Evolutionary conservation across 2,329 filamentous ascomycete species (phyloP), one percentile per base, ranked within the genome.

Genomic region (Penicillium sp.): DNA sequence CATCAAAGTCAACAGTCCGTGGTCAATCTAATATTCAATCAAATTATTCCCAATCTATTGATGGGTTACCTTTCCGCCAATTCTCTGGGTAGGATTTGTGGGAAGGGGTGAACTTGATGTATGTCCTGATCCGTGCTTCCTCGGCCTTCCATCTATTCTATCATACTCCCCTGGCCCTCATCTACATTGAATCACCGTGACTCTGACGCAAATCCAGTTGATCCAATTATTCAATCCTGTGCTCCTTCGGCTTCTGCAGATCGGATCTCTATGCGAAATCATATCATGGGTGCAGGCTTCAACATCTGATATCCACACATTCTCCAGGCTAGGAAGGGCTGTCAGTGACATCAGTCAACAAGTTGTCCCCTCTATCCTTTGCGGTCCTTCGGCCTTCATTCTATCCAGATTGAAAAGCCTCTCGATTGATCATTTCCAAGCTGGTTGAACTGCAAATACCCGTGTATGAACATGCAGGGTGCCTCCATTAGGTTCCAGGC

Each of bases 251-350:
- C 39, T 48, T 54, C 34, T 46, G 11, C 45, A 53, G 18, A 22
- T 50, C 55, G 44, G 50, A 27, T 57, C 52, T 49, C 55, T 29
- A 55, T 62, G 58, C 60, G 59, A 58, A 60, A 7, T 48, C 63
- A 60, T 62, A 63, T 60, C 53, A 64, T 67, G 66, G 55, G 58
- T 58, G 56, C 48, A 59, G 47, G 58, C 50, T 56, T 58, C 51
- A 55, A 57, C 49, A 57, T 60, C 40, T 66, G 60, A 65, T 62
- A 62, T 58, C 46, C 18, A 38, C 47, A 38, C 55, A 59, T 55
- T 50, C 42, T 50, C 27, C 22, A 27, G 46, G 34, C 31, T 45
- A 54, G 46, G 27, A 40, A 34, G 50, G 29, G n/a, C 22, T 22
- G 21, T 29, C 36, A 46, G 21, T 34, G 36, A 53, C 38, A 29